Percentiles rank a stretch among this genome's conserved stretches.
These are phyloP conservation scores for Sporothrix mexicana DNA, from an alignment of 2,329 filamentous ascomycete species.

Conservation along the genomic window DNA sequence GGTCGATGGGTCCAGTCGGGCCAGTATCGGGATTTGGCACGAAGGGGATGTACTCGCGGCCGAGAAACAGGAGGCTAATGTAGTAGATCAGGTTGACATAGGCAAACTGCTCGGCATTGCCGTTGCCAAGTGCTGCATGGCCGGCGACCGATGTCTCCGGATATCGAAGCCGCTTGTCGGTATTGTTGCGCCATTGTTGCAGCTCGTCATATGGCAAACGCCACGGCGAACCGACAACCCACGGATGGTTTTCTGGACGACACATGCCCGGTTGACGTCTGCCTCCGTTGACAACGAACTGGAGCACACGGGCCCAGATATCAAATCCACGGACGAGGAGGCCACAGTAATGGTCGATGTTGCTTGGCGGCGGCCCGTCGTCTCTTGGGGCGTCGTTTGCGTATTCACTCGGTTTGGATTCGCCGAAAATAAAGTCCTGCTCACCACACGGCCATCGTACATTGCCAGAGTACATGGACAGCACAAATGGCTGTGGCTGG, in stretches of 20 bases:
- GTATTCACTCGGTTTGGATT: conserved; percentile 28
- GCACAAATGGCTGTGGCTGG: conserved; percentile 44
- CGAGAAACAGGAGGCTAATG: conserved; percentile 50
- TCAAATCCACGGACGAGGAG: conserved; percentile 51
- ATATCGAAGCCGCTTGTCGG: conserved; percentile 47
- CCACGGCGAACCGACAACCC: conserved; percentile 48
- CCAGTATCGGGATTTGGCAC: conserved; percentile 46
- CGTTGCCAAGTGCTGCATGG: conserved; percentile 49
- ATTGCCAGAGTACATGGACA: conserved; percentile 34
- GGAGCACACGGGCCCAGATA: conserved; percentile 51
- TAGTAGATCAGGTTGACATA: conserved; percentile 54
- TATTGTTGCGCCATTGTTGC: conserved; percentile 46
- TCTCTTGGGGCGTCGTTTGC: neutral
- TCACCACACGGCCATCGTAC: conserved; percentile 37
- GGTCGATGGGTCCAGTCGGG: conserved; percentile 41
- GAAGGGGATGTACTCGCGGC: conserved; percentile 54
- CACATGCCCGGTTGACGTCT: conserved; percentile 50
- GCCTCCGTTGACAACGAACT: conserved; percentile 52
- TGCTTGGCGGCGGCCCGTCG: neutral
- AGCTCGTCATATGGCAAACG: conserved; percentile 42
- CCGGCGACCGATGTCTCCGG: conserved; percentile 48
- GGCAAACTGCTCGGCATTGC: conserved; percentile 50
- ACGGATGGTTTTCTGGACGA: conserved; percentile 48
- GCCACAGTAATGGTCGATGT: conserved; percentile 38
- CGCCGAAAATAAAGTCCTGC: conserved; percentile 49